Conservation (phyloP, 805 yeast species). For the Danielozyma ontarioensis region DNA sequence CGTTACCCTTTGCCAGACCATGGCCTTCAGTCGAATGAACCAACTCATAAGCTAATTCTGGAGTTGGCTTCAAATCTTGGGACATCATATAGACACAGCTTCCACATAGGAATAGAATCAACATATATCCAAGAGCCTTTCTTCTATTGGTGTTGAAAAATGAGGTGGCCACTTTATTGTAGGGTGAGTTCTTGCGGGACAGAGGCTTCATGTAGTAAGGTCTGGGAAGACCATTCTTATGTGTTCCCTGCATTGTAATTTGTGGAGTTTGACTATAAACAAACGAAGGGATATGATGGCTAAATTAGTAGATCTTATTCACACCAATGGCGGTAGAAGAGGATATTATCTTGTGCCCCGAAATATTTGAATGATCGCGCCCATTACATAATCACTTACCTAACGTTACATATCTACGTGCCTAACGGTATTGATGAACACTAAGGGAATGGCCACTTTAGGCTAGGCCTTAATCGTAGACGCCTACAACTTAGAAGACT, state of each 20-base stretch:
- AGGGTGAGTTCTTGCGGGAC: slow-evolving; percentile 29
- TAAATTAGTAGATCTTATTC: no score
- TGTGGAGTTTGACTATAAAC: no score
- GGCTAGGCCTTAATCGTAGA: no score
- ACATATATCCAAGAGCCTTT: slow-evolving; percentile 32
- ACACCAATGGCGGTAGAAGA: no score
- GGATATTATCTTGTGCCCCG: no score
- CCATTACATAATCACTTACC: no score
- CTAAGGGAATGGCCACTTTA: no score
- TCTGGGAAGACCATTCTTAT: slow-evolving; percentile 39
- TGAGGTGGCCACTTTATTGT: slow-evolving; percentile 25
- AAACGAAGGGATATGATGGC: no score
- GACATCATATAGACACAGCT: slow-evolving; percentile 30
- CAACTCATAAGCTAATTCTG: slow-evolving; percentile 25
- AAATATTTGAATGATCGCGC: no score
- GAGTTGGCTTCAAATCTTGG: slow-evolving; percentile 27
- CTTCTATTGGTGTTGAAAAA: slow-evolving; percentile 34
- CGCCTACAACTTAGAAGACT: no score
- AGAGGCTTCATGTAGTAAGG: slow-evolving; percentile 43
- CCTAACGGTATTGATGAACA: no score
- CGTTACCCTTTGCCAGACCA: slow-evolving; percentile 16
- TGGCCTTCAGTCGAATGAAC: slow-evolving; percentile 5
- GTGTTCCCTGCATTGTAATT: slow-evolving; percentile 39
- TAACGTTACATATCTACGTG: no score
- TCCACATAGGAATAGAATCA: slow-evolving; percentile 30